phyloP scores from a whole-genome alignment of 2,329 filamentous ascomycete species.

The Camillea tinctor region DNA sequence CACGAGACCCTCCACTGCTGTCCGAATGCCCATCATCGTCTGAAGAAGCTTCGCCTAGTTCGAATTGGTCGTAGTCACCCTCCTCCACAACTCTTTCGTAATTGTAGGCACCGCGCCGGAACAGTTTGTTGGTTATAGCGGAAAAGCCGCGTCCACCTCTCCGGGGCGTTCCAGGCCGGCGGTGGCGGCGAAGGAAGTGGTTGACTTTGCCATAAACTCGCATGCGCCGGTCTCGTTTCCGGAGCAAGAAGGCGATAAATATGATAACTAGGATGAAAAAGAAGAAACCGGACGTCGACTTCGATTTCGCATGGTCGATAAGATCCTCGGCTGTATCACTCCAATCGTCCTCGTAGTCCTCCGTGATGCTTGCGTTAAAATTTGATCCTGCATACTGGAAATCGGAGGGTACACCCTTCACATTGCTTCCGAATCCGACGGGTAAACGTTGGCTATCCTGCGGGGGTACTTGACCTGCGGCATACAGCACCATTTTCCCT shows the following conservation, averaged over 20 bases:
- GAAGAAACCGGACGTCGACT: slow-evolving; percentile 70
- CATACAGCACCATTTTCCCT: slow-evolving; percentile 94
- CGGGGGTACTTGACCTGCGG: slow-evolving; percentile 80
- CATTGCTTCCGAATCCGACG: slow-evolving; percentile 91
- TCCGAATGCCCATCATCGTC: slow-evolving; percentile 65
- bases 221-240: slow-evolving; percentile 73
- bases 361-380: slow-evolving; percentile 35
- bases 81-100: slow-evolving; percentile 89
- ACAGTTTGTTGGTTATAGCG: slow-evolving; percentile 59
- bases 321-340: slow-evolving; percentile 54
- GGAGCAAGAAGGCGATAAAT: slow-evolving; percentile 69
- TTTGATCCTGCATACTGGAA: slow-evolving; percentile 79
- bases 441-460: slow-evolving; percentile 58
- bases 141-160: slow-evolving; percentile 49
- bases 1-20: slow-evolving; percentile 45
- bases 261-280: slow-evolving; percentile 74
- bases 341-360: slow-evolving; percentile 52
- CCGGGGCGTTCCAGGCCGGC: slow-evolving; percentile 45
- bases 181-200: slow-evolving; percentile 40
- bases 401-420: slow-evolving; percentile 64
- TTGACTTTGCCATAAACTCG: slow-evolving; percentile 57
- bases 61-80: slow-evolving; percentile 72
- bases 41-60: slow-evolving; percentile 67
- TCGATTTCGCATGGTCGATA: slow-evolving; percentile 64
- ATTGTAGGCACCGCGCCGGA: slow-evolving; percentile 54